phyloP scores from a whole-genome alignment of 345 rosid genomes.

The Salix purpurea region DNA sequence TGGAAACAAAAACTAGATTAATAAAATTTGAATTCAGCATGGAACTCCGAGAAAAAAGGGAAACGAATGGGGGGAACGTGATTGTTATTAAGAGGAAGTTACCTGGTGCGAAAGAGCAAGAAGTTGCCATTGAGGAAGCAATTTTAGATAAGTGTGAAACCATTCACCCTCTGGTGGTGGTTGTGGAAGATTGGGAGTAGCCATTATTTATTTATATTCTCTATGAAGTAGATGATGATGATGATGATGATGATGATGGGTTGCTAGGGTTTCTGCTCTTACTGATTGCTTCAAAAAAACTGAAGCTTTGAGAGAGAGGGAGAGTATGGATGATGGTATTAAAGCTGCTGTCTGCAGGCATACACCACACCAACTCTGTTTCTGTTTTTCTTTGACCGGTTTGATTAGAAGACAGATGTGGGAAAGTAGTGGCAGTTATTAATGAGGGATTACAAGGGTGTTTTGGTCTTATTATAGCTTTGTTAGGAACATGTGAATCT shows the following conservation, averaged over 20 bases:
- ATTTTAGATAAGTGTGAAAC: conserved; percentile 40
- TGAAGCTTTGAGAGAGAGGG: neutral
- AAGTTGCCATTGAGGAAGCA: conserved; percentile 61
- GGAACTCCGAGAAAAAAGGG: neutral
- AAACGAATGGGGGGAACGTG: neutral
- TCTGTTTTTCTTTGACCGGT: neutral
- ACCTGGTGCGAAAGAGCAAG: conserved; percentile 50
- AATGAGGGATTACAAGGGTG: neutral
- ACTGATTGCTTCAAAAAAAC: neutral
- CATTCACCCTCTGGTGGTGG: conserved; percentile 60
- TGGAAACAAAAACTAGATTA: neutral
- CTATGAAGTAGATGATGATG: neutral
- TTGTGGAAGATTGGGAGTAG: conserved; percentile 10
- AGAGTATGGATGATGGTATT: neutral
- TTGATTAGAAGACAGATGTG: neutral
- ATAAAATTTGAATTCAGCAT: neutral
- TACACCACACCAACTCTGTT: neutral
- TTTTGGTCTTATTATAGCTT: neutral
- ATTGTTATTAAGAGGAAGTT: neutral
- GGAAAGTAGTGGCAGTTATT: neutral
- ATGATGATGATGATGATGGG: neutral
- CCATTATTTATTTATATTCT: conserved; percentile 15
- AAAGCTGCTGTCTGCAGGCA: neutral
- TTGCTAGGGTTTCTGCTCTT: neutral
- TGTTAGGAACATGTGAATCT: neutral